A percentile compares a stretch with the other conserved stretches of the same genome.
Evolutionary conservation across 805 yeast species (phyloP).

Genomic region (Candida endomychidarum): DNA sequence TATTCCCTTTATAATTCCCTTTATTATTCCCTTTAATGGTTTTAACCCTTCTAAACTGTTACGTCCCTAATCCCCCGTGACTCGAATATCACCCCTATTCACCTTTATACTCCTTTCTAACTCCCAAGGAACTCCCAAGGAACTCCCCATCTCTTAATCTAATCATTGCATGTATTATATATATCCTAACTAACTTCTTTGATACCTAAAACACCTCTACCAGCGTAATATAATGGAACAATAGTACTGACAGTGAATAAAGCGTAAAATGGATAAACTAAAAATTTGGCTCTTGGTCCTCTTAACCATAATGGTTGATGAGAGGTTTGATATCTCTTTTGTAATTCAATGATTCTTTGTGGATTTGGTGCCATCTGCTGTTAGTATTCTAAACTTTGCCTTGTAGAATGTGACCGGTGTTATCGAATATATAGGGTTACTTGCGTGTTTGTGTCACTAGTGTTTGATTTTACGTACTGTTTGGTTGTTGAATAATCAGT

Average conservation of each 20-base stretch:
- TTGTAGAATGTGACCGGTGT: too few species aligned
- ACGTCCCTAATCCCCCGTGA: too few species aligned
- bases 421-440: too few species aligned
- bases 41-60: too few species aligned
- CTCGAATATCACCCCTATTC: too few species aligned
- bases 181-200: conserved; percentile 38
- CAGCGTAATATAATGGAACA: conserved; percentile 66
- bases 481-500: conserved; percentile 16
- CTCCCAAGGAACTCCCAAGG: too few species aligned
- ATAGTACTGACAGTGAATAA: conserved; percentile 65
- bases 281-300: conserved; percentile 55
- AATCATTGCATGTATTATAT: conserved; percentile 9
- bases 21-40: too few species aligned
- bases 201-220: conserved; percentile 70
- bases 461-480: conserved; percentile 3
- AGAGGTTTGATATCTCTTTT: conserved; percentile 44
- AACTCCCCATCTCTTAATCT: too few species aligned
- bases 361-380: conserved; percentile 37
- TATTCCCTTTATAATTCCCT: too few species aligned
- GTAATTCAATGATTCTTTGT: conserved; percentile 47
- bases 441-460: not conserved
- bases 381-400: too few species aligned
- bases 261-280: conserved; percentile 78
- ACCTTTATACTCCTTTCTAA: too few species aligned
- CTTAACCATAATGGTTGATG: conserved; percentile 45